Base-by-base conservation (phyloP, 2,329 filamentous ascomycete genomes). In the Penicillium digitatum region DNA sequence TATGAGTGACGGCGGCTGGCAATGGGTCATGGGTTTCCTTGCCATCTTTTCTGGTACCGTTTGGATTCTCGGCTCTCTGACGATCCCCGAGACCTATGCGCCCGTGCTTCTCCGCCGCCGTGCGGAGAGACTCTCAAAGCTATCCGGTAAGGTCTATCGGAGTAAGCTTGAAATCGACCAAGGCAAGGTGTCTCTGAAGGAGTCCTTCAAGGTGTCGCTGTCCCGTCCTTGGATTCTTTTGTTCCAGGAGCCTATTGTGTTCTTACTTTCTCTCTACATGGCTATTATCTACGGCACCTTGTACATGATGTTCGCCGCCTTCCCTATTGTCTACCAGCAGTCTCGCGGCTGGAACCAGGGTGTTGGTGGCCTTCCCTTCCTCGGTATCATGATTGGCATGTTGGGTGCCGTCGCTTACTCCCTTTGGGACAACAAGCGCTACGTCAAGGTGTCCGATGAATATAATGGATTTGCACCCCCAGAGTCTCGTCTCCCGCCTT, bases 381-480 rank as follows among this genome's bases (percentile, higher is more conserved):
- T 71, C 9, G 67, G 67, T 12, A 66, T 69, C n/a, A 66, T 70
- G 64, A 57, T 69, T 22, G 69, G 69, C 22, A 69, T 69, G 60
- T 39, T 69, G 27, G 16, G 56, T 18, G 67, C 66, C 1, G 62
- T 69, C 11, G 42, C 35, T 18, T 63, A 65, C 42, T 63, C 55
- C 27, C 46, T 68, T 20, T 62, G 54, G 44, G 66, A 67, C 40
- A 69, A 67, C 51, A 66, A 62, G 54, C 66, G 64, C 14, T 68
- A 67, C 18, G 43, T 65, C 38, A 52, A 26, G 1, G 49, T 55
- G 12, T 59, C 63, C 26, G 58, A 62, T 3, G 29, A 54, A 20
- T 56, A 66, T 35, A 43, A 55, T 0, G 66, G 63, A 7, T 62
- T 64, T 43, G 63, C 64, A n/a, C 64, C 61, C 4, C 68, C 61